Conservation (phyloP, 1,139 yeast genomes). For the Nakaseomyces uthaithaninus region DNA sequence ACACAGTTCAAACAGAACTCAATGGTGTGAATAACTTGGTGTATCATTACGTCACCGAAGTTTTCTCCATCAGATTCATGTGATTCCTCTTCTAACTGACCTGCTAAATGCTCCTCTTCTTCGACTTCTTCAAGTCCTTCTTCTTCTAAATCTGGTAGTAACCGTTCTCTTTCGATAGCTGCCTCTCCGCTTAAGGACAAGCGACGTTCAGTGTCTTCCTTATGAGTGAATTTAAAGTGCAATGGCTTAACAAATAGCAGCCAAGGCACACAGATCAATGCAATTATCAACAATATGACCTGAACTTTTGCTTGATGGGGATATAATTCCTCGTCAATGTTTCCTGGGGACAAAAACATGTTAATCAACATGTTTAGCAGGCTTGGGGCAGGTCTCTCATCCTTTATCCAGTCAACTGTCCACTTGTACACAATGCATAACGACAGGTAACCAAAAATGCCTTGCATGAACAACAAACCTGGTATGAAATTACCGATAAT, state of each 20-base stretch:
- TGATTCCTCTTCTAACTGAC: constrained; percentile 17
- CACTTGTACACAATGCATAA: constrained; percentile 85
- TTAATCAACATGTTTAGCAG: constrained; percentile 87
- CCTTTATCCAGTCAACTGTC: constrained; percentile 84
- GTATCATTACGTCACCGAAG: constrained; percentile 91
- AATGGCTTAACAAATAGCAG: constrained; percentile 81
- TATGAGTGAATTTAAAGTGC: constrained; percentile 44
- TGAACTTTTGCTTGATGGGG: constrained; percentile 81
- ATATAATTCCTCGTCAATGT: constrained; percentile 71
- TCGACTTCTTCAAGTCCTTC: constrained; percentile 17
- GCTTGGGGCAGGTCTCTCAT: constrained; percentile 79
- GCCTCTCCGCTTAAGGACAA: neutral
- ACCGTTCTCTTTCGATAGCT: constrained; percentile 11
- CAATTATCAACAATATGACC: constrained; percentile 60
- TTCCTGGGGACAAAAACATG: constrained; percentile 93
- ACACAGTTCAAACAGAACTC: constrained; percentile 97
- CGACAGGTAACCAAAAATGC: constrained; percentile 86
- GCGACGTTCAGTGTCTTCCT: constrained; percentile 21
- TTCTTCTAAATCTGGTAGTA: constrained; percentile 28
- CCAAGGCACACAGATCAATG: constrained; percentile 93
- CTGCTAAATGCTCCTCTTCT: constrained; percentile 19
- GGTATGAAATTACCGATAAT: constrained; percentile 91
- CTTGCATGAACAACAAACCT: constrained; percentile 87
- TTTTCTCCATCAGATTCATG: constrained; percentile 43
- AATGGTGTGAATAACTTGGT: constrained; percentile 96